Evolutionary conservation across 306 rosid species (phyloP).

Genomic region (Trifolium fragiferum): DNA sequence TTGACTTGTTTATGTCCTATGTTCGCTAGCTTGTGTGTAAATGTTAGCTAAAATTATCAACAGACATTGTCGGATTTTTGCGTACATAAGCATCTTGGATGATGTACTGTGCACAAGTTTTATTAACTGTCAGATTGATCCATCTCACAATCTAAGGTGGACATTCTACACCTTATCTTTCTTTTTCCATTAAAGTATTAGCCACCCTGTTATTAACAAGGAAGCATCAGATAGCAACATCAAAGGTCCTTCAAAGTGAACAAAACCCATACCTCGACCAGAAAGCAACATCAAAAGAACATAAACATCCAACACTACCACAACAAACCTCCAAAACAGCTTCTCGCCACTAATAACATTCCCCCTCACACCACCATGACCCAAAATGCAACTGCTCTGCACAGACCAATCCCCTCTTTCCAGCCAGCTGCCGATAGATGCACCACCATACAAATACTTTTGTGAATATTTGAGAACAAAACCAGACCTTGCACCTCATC

Average conservation of each 20-base stretch:
- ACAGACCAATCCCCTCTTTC: neutral
- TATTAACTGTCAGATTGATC: neutral
- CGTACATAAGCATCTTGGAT: neutral
- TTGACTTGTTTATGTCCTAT: neutral
- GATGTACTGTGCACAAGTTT: neutral
- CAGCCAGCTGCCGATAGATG: neutral
- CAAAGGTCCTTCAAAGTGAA: neutral
- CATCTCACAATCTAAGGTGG: neutral
- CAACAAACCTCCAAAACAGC: neutral
- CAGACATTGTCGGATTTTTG: neutral
- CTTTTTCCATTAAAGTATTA: neutral
- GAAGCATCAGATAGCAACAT: neutral
- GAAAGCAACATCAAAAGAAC: neutral
- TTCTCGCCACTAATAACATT: neutral
- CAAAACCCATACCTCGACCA: conserved; percentile 2
- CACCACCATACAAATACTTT: neutral
- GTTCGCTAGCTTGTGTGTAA: neutral
- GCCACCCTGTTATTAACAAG: neutral
- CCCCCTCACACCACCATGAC: neutral
- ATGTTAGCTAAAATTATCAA: neutral
- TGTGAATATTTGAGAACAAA: neutral
- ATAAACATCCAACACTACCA: neutral
- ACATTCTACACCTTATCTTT: neutral
- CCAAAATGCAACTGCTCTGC: neutral
- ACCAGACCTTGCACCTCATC: neutral